Conservation (phyloP, 768 basidiomycete genomes). For the Mycena filopes region DNA sequence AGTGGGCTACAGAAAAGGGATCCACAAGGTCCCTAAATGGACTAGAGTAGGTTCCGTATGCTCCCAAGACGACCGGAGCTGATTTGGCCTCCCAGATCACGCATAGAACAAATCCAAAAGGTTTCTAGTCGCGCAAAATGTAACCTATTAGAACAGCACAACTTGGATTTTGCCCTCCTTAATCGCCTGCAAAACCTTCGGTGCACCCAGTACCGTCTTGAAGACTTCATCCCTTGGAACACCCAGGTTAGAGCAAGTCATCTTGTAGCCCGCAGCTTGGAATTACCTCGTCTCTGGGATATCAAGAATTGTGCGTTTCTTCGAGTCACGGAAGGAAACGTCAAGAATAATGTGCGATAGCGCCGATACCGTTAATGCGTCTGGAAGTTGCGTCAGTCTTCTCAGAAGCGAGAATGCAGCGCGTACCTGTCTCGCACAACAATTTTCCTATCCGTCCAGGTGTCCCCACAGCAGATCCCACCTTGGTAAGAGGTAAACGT, state of each 20-base stretch:
- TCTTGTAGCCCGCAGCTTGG: too few species aligned
- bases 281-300: slow-evolving; percentile 74
- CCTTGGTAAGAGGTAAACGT: too few species aligned
- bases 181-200: slow-evolving; percentile 69
- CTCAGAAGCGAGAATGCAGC: neutral
- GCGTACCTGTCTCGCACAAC: slow-evolving; percentile 73
- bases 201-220: slow-evolving; percentile 73
- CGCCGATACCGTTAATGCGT: slow-evolving; percentile 75
- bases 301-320: slow-evolving; percentile 80
- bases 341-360: slow-evolving; percentile 90
- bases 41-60: slow-evolving; percentile 73
- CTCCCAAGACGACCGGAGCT: slow-evolving; percentile 10
- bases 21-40: slow-evolving; percentile 98
- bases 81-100: slow-evolving; percentile 67
- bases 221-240: slow-evolving; percentile 75
- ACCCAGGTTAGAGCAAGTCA: too few species aligned
- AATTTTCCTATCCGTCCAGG: slow-evolving; percentile 92
- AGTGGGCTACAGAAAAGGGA: slow-evolving; percentile 89
- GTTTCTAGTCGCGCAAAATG: slow-evolving; percentile 68
- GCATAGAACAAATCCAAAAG: slow-evolving; percentile 87
- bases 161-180: slow-evolving; percentile 79
- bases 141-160: slow-evolving; percentile 72
- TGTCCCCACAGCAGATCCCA: slow-evolving; percentile 91
- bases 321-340: slow-evolving; percentile 75
- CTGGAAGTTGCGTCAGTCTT: slow-evolving; percentile 49